A percentile compares a stretch with the other conserved stretches of the same genome.
These are phyloP conservation scores for Durio zibethinus DNA, from an alignment of 345 rosid genomes.

Conservation along the genomic window DNA sequence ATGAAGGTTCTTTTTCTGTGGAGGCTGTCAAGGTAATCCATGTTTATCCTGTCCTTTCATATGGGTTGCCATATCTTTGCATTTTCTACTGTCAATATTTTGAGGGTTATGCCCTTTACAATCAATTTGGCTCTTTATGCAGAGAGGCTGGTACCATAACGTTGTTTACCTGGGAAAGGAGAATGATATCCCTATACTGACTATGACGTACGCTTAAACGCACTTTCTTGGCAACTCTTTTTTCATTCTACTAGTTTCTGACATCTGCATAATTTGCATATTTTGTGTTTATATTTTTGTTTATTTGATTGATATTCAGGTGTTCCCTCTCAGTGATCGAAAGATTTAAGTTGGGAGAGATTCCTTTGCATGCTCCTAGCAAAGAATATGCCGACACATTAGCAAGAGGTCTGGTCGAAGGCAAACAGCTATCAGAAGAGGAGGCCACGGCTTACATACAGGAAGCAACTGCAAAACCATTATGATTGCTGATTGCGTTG, in stretches of 20 bases:
- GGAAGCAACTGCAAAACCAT: slow-evolving; percentile 50
- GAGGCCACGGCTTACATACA: slow-evolving; percentile 62
- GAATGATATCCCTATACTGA: slow-evolving; percentile 52
- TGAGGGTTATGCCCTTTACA: not conserved
- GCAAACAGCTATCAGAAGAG: slow-evolving; percentile 53
- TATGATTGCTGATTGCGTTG: slow-evolving; percentile 25
- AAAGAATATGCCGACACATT: slow-evolving; percentile 48
- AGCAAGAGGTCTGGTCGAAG: slow-evolving; percentile 70
- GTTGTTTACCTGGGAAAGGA: slow-evolving; percentile 74
- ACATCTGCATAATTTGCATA: not conserved
- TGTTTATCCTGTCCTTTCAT: not conserved
- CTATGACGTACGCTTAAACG: slow-evolving; percentile 65
- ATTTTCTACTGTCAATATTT: not conserved
- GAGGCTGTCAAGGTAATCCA: slow-evolving; percentile 52
- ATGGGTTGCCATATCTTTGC: not conserved
- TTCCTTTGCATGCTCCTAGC: slow-evolving; percentile 48
- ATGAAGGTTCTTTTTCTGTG: slow-evolving; percentile 43
- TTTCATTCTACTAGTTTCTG: not conserved
- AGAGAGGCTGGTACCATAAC: slow-evolving; percentile 71
- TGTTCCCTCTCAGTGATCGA: slow-evolving; percentile 41
- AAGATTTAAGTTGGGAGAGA: slow-evolving; percentile 46
- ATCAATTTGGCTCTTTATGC: slow-evolving; percentile 22
- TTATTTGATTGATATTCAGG: slow-evolving; percentile 30
- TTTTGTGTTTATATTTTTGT: not conserved
- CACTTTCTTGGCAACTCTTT: not conserved